Conservation (phyloP, 345 rosid genomes). For the Lagerstroemia speciosa region DNA sequence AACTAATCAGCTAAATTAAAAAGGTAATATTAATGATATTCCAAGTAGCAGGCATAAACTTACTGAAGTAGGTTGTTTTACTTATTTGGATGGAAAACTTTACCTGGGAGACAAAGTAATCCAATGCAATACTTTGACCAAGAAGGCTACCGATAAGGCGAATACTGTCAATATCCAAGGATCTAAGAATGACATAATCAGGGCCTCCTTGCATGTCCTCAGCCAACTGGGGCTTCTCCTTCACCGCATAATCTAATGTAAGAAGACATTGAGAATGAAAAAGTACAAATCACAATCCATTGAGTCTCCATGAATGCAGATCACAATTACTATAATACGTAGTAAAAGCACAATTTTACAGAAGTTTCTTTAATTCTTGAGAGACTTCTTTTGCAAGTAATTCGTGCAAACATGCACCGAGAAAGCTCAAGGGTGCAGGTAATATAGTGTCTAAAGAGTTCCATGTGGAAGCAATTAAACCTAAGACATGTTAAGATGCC, state of each 20-base stretch:
- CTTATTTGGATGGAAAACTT: not conserved
- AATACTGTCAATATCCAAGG: conserved; percentile 71
- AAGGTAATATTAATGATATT: not conserved
- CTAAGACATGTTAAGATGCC: not conserved
- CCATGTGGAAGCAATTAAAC: not conserved
- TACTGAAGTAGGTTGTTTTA: not conserved
- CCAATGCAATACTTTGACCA: conserved; percentile 90
- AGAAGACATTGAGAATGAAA: not conserved
- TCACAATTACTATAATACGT: not conserved
- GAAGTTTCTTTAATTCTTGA: not conserved
- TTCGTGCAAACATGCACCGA: not conserved
- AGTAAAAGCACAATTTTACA: not conserved
- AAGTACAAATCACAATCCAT: not conserved
- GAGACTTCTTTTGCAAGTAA: not conserved
- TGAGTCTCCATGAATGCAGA: not conserved
- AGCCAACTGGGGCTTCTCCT: conserved; percentile 60
- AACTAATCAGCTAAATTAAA: not conserved
- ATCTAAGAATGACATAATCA: conserved; percentile 62
- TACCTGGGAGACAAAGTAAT: conserved; percentile 94
- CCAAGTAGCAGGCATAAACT: not conserved
- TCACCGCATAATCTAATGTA: conserved; percentile 70
- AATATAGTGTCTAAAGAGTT: not conserved
- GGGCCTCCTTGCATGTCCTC: conserved; percentile 86
- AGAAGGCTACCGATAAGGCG: conserved; percentile 90
- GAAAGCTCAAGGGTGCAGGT: not conserved